phyloP scores from a whole-genome alignment of 169 alveolate species.

The Plasmodium knowlesi region DNA sequence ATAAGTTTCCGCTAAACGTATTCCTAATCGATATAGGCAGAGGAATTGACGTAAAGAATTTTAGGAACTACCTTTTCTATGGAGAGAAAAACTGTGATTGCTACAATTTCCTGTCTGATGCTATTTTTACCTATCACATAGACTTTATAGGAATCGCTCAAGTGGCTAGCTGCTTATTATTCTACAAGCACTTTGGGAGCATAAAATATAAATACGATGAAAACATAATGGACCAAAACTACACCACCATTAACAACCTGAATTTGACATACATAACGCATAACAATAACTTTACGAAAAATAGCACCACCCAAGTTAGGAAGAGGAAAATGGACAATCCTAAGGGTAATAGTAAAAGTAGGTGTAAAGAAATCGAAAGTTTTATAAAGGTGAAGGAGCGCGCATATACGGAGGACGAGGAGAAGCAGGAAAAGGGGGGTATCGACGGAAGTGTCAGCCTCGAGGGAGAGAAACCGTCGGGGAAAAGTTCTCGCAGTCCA shows the following conservation, averaged over 20 bases:
- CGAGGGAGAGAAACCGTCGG: neutral
- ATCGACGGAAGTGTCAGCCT: neutral
- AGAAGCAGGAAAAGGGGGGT: neutral
- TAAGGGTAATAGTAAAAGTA: neutral
- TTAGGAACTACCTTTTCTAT: constrained; percentile 46
- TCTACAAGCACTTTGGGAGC: constrained; percentile 42
- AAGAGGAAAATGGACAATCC: neutral
- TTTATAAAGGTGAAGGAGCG: constrained; percentile 58
- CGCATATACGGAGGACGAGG: constrained; percentile 18
- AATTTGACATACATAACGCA: constrained; percentile 54
- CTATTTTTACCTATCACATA: constrained; percentile 48
- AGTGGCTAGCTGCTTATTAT: constrained; percentile 72
- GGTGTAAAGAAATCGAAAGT: constrained; percentile 41
- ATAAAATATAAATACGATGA: constrained; percentile 46
- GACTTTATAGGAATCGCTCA: constrained; percentile 73
- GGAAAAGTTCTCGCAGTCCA: neutral
- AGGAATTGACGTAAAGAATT: constrained; percentile 50
- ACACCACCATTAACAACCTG: constrained; percentile 11
- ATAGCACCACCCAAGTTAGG: neutral
- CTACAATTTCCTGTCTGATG: constrained; percentile 43
- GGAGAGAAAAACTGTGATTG: constrained; percentile 72
- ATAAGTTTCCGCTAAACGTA: constrained; percentile 30
- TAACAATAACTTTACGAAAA: constrained; percentile 23
- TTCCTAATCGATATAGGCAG: constrained; percentile 61
- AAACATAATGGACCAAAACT: constrained; percentile 10